Conservation (phyloP, 306 rosid species). For the Abrus precatorius region DNA sequence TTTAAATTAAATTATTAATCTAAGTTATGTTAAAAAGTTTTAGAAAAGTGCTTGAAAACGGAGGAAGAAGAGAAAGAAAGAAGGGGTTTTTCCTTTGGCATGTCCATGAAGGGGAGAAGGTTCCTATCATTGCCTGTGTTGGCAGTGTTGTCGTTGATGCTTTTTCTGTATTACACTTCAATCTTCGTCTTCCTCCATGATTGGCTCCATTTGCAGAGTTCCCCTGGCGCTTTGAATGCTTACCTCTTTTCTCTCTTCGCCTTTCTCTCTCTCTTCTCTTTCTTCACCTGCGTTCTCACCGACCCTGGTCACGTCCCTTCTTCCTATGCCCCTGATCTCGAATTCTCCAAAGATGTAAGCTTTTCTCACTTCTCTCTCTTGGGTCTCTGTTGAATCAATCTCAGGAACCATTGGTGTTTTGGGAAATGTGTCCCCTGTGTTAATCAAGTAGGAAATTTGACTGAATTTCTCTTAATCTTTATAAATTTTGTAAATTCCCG, state of each 20-base stretch:
- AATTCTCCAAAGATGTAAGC: constrained; percentile 64
- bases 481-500: not conserved
- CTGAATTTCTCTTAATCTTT: not conserved
- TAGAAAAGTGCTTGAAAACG: too few relatives aligned
- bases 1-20: too few relatives aligned
- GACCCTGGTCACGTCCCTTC: constrained; percentile 84
- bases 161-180: constrained; percentile 67
- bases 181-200: constrained; percentile 76
- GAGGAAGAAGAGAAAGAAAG: not conserved
- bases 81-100: not conserved
- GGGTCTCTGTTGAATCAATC: constrained; percentile 27
- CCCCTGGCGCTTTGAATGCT: constrained; percentile 72
- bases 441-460: constrained; percentile 4
- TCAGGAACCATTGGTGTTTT: constrained; percentile 2
- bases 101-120: constrained; percentile 54
- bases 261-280: constrained; percentile 73
- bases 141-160: constrained; percentile 60
- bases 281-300: constrained; percentile 71
- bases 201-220: constrained; percentile 74
- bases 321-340: constrained; percentile 86
- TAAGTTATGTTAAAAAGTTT: too few relatives aligned
- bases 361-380: constrained; percentile 16
- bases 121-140: constrained; percentile 67
- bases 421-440: not conserved
- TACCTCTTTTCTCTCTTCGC: constrained; percentile 62